A percentile compares a stretch with the other conserved stretches of the same genome.
phyloP scores from a whole-genome alignment of 2,329 filamentous ascomycete genomes.

The Arthrobotrys entomopaga region DNA sequence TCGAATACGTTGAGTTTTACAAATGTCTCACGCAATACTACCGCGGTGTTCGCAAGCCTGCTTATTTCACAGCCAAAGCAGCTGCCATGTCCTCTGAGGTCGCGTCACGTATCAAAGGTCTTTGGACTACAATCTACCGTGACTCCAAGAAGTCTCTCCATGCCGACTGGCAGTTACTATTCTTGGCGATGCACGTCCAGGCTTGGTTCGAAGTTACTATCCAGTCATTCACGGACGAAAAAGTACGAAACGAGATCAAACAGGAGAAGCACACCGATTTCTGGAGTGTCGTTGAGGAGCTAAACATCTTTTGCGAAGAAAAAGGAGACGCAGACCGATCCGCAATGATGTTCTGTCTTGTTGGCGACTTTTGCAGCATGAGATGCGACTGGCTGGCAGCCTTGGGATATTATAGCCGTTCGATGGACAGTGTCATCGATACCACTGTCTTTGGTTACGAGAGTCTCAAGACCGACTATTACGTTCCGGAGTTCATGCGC shows the following conservation, averaged over 20 bases:
- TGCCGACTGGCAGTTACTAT: slow-evolving; percentile 20
- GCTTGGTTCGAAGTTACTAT: neutral
- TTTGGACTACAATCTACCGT: neutral
- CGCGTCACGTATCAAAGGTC: neutral
- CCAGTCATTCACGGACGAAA: neutral
- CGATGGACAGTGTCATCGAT: slow-evolving; percentile 19
- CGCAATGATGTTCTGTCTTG: neutral
- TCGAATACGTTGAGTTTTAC: slow-evolving; percentile 17
- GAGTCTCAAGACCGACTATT: neutral
- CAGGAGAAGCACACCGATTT: neutral
- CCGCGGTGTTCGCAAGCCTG: neutral
- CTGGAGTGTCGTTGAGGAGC: slow-evolving; percentile 7
- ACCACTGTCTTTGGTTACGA: slow-evolving; percentile 6
- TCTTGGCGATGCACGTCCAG: slow-evolving; percentile 5
- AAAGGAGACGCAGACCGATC: neutral
- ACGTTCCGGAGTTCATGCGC: slow-evolving; percentile 27
- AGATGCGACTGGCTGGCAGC: neutral
- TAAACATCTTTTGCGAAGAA: neutral
- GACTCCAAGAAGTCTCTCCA: neutral
- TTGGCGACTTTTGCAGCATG: slow-evolving; percentile 18
- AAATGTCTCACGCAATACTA: slow-evolving; percentile 1
- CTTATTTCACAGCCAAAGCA: neutral
- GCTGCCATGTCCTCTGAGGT: neutral
- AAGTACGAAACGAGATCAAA: neutral
- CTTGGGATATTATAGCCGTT: slow-evolving; percentile 10